Percentiles rank a stretch among this genome's conserved stretches.
Conservation (phyloP, 2,329 filamentous ascomycete species). For the Cucurbitaria berberidis region DNA sequence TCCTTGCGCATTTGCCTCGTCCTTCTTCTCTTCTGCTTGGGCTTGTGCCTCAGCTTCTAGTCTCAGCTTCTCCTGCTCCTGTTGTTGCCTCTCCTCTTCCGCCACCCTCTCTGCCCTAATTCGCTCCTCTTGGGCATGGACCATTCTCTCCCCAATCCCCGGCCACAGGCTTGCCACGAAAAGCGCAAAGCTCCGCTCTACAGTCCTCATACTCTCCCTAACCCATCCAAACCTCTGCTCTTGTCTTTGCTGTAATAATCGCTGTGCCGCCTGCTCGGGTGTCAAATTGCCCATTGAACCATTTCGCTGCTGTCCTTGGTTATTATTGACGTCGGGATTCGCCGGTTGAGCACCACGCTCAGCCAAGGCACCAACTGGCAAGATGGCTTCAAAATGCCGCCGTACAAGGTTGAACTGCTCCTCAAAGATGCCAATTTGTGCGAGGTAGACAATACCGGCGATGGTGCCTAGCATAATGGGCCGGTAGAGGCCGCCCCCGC, state of each 20-base stretch:
- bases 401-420: conserved; percentile 48
- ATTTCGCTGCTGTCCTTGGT: conserved; percentile 5
- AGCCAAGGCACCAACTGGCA: conserved; percentile 33
- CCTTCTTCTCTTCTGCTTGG: conserved; percentile 14
- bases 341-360: conserved; percentile 22
- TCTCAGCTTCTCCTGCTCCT: conserved; percentile 21
- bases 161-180: conserved; percentile 68
- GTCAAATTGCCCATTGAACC: conserved; percentile 32
- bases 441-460: conserved; percentile 50
- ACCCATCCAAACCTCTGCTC: conserved; percentile 38
- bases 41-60: conserved; percentile 12
- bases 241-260: conserved; percentile 48
- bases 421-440: conserved; percentile 51
- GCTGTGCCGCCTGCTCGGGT: conserved; percentile 51
- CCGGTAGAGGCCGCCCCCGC: conserved; percentile 51
- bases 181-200: conserved; percentile 65
- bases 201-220: conserved; percentile 49
- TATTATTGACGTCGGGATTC: not conserved
- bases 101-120: conserved; percentile 32
- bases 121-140: conserved; percentile 61
- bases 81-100: conserved; percentile 28
- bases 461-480: conserved; percentile 51
- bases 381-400: conserved; percentile 54
- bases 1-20: conserved; percentile 8
- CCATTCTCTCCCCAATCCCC: conserved; percentile 66